Evolutionary conservation across 2,329 filamentous ascomycete genomes (phyloP).

Genomic region (Beauveria rudraprayagi): DNA sequence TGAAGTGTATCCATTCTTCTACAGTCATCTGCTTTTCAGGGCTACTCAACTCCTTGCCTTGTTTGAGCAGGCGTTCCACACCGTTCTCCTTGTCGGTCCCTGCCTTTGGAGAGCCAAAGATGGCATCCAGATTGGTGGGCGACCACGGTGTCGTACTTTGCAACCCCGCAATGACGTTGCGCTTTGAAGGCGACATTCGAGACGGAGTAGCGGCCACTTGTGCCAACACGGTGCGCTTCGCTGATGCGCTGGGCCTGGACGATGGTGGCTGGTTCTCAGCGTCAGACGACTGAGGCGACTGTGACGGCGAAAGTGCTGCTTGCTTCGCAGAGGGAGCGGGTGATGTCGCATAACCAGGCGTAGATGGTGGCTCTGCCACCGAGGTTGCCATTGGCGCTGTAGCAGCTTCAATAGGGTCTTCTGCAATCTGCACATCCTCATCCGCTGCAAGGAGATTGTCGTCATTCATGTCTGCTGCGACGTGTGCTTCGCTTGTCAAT

Average conservation of each 20-base stretch:
- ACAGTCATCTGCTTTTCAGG: slow-evolving; percentile 86
- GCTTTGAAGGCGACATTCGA: slow-evolving; percentile 52
- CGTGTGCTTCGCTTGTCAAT: slow-evolving; percentile 9
- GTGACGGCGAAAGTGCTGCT: slow-evolving; percentile 51
- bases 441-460: slow-evolving; percentile 2
- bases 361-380: slow-evolving; percentile 29
- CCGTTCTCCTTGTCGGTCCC: slow-evolving; percentile 45
- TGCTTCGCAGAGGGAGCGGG: slow-evolving; percentile 44
- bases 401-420: slow-evolving; percentile 9
- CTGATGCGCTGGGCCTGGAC: slow-evolving; percentile 42
- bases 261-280: slow-evolving; percentile 74
- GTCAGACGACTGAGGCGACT: slow-evolving; percentile 68
- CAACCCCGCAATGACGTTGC: slow-evolving; percentile 47
- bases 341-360: slow-evolving; percentile 34
- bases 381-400: slow-evolving; percentile 5
- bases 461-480: slow-evolving; percentile 1
- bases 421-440: slow-evolving; percentile 10
- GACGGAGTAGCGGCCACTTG: slow-evolving; percentile 40
- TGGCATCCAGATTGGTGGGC: slow-evolving; percentile 64
- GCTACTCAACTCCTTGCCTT: slow-evolving; percentile 56
- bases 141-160: slow-evolving; percentile 59
- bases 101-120: slow-evolving; percentile 46
- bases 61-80: slow-evolving; percentile 40
- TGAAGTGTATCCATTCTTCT: slow-evolving; percentile 82
- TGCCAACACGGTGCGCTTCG: slow-evolving; percentile 40